phyloP scores from a whole-genome alignment of 169 alveolate genomes.

The Plasmodium inui region DNA sequence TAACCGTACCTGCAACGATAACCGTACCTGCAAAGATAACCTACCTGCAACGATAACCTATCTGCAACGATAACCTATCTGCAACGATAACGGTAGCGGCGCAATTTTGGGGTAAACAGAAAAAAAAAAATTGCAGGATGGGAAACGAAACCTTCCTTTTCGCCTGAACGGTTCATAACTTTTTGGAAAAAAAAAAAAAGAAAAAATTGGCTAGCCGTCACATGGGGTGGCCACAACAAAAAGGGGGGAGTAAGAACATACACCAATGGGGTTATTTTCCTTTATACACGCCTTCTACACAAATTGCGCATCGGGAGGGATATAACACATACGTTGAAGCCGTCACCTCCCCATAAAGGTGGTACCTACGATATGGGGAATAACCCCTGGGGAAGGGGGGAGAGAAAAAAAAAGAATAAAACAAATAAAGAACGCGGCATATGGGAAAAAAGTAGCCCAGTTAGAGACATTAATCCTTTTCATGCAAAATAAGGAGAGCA shows the following conservation, averaged over 20 bases:
- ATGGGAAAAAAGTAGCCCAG: neutral
- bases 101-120: neutral
- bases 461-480: neutral
- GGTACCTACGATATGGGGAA: neutral
- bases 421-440: neutral
- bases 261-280: neutral
- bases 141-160: neutral
- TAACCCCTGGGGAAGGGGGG: neutral
- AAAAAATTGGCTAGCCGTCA: conserved; percentile 4
- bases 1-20: no score
- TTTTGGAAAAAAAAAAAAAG: neutral
- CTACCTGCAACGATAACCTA: no score
- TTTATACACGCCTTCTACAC: neutral
- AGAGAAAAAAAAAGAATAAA: neutral
- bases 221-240: neutral
- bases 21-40: no score
- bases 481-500: neutral
- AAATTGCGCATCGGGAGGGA: neutral
- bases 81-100: neutral
- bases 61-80: no score
- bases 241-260: neutral
- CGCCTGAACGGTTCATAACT: neutral
- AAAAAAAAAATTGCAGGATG: neutral
- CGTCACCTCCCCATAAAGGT: neutral
- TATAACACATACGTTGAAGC: neutral